These are phyloP conservation scores for Pseudogymnoascus verrucosus DNA, from an alignment of 2,329 filamentous ascomycete genomes.

Conservation along the genomic window DNA sequence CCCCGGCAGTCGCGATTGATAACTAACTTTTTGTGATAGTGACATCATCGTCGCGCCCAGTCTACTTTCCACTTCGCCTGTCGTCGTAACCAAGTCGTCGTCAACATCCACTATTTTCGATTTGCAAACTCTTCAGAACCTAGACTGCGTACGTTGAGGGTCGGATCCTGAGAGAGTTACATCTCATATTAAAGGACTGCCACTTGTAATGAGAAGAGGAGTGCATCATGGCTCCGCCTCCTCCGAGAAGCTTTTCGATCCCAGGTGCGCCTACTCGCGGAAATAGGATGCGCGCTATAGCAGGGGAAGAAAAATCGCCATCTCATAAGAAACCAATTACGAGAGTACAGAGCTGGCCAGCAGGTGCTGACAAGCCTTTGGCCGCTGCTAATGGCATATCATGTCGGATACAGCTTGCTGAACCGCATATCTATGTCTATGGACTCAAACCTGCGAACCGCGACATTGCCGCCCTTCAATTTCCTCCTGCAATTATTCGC, in stretches of 20 bases:
- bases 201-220: neutral
- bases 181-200: neutral
- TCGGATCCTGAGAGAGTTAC: neutral
- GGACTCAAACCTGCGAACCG: slow-evolving; percentile 68
- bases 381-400: slow-evolving; percentile 68
- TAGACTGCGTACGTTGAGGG: neutral
- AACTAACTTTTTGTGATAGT: neutral
- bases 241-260: neutral
- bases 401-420: slow-evolving; percentile 66
- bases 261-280: neutral
- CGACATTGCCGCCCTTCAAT: slow-evolving; percentile 21
- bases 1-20: neutral
- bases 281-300: neutral
- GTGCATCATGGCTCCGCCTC: neutral
- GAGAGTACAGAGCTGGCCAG: slow-evolving; percentile 36
- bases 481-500: slow-evolving; percentile 66
- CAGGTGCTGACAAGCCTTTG: slow-evolving; percentile 55
- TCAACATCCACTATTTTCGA: neutral
- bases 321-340: slow-evolving; percentile 17
- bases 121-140: neutral
- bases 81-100: neutral
- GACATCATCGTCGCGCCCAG: neutral
- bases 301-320: slow-evolving; percentile 30
- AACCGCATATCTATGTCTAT: slow-evolving; percentile 71
- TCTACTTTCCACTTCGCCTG: neutral